Conservation (phyloP, 495 filamentous ascomycete species). For the Penicillium bovifimosum region DNA sequence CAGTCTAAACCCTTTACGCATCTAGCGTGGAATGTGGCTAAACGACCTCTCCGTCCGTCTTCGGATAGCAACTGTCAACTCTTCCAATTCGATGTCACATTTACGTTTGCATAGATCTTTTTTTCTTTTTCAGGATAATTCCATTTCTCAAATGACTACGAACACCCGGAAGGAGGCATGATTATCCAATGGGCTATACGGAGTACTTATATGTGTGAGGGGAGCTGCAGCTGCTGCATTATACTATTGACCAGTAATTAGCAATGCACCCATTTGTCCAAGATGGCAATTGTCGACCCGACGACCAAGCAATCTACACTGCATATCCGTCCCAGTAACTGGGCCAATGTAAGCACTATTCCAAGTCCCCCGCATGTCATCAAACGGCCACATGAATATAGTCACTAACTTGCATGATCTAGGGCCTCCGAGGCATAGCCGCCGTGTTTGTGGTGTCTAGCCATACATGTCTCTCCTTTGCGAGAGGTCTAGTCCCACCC, state of each 20-base stretch:
- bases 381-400: background rate
- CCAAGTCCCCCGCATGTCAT: background rate
- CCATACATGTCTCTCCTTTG: conserved; percentile 9
- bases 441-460: conserved; percentile 12
- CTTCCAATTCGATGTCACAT: background rate
- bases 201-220: conserved; percentile 3
- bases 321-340: conserved; percentile 2
- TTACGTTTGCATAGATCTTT: background rate
- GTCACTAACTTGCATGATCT: background rate
- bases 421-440: conserved; percentile 13
- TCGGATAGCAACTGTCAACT: background rate
- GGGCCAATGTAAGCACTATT: conserved; percentile 10
- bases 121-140: too few species aligned
- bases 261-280: conserved; percentile 2
- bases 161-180: background rate
- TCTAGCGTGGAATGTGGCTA: background rate
- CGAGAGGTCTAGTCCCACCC: conserved; percentile 5
- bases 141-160: too few species aligned
- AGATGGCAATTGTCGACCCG: conserved; percentile 6
- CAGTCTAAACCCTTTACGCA: background rate
- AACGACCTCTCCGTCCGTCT: background rate
- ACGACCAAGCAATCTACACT: conserved; percentile 1
- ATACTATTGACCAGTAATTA: conserved; percentile 1
- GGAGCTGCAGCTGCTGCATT: conserved; percentile 8
- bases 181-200: background rate